Conservation (phyloP, 2,329 filamentous ascomycete species). For the Fusarium hostae region DNA sequence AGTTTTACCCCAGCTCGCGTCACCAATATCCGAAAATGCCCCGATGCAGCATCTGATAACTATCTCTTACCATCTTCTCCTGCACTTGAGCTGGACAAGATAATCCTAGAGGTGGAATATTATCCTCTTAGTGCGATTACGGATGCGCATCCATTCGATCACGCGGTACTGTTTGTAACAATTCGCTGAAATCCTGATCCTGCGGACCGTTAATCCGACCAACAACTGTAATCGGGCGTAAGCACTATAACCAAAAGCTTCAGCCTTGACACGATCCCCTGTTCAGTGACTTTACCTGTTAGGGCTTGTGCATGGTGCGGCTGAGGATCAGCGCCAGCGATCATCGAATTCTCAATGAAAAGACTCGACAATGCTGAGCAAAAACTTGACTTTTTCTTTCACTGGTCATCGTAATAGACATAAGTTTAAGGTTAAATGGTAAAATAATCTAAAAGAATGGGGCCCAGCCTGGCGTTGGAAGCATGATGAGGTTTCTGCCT, state of each 20-base stretch:
- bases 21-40: neutral
- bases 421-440: fast-evolving
- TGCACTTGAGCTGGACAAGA: neutral
- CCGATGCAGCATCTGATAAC: neutral
- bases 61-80: neutral
- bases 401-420: too few relatives aligned
- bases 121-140: neutral
- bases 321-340: constrained; percentile 5
- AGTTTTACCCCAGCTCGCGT: neutral
- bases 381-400: too few relatives aligned
- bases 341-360: neutral
- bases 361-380: fast-evolving
- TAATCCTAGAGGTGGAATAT: neutral
- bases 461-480: fast-evolving
- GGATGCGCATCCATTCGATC: fast-evolving
- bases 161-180: neutral
- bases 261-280: neutral
- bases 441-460: fast-evolving
- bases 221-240: neutral
- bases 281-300: neutral
- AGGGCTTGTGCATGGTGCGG: constrained; percentile 3
- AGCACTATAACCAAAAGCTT: neutral
- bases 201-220: too few relatives aligned
- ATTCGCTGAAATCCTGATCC: neutral
- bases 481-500: neutral